phyloP scores from a whole-genome alignment of 495 filamentous ascomycete genomes.

The Podospora australis region DNA sequence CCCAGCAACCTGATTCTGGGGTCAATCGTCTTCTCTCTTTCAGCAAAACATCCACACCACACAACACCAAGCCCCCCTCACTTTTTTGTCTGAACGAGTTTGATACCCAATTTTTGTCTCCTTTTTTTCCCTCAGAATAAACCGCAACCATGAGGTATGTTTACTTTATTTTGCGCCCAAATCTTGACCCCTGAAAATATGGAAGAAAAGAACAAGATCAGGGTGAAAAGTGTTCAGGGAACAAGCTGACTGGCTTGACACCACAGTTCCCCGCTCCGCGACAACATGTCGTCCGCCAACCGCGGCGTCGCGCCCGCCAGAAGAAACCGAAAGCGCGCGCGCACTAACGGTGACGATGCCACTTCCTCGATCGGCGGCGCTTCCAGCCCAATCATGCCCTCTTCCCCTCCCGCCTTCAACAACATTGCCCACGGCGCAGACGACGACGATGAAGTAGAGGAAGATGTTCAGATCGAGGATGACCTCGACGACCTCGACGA shows the following conservation, averaged over 20 bases:
- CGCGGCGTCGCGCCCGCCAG: constrained; percentile 53
- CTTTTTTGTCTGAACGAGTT: background rate
- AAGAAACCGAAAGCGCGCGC: constrained; percentile 70
- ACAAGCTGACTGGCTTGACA: constrained; percentile 6
- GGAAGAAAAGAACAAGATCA: constrained; percentile 6
- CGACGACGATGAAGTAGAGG: constrained; percentile 59
- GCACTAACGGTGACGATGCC: constrained; percentile 64
- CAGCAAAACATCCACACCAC: background rate
- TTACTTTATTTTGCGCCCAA: background rate
- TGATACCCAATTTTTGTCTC: background rate
- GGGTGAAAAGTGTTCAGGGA: no score
- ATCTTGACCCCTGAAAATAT: background rate
- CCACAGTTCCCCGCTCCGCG: constrained; percentile 68
- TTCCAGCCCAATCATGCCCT: constrained; percentile 43
- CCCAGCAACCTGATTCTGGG: no score
- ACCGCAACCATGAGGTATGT: constrained; percentile 35
- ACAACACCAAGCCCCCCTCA: background rate
- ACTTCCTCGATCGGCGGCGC: constrained; percentile 63
- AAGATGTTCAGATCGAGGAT: constrained; percentile 50
- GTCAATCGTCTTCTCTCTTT: background rate
- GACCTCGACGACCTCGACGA: constrained; percentile 95
- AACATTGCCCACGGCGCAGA: constrained; percentile 50
- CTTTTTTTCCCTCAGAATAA: background rate
- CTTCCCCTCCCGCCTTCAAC: constrained; percentile 45
- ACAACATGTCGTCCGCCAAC: constrained; percentile 81